These are phyloP conservation scores for Epicoccum nigrum DNA, from an alignment of 2,329 filamentous ascomycete species.

Conservation along the genomic window DNA sequence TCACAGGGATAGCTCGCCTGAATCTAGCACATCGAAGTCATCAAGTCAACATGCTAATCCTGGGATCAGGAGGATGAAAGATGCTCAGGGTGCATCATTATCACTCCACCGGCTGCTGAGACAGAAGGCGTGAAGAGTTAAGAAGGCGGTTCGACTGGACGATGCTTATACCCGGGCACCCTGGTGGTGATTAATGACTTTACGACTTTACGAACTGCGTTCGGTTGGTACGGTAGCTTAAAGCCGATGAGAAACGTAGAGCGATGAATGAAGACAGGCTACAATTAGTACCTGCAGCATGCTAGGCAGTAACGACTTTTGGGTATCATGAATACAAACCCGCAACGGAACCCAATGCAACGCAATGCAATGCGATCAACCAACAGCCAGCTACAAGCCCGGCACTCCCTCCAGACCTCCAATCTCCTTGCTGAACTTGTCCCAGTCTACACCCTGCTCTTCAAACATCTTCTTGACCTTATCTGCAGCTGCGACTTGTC, in stretches of 20 bases:
- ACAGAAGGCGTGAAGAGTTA: slow-evolving; percentile 12
- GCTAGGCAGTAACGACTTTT: slow-evolving; percentile 1
- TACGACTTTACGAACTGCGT: slow-evolving; percentile 8
- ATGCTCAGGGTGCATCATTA: slow-evolving; percentile 12
- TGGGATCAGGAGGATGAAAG: slow-evolving; percentile 6
- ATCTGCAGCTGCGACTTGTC: slow-evolving; percentile 72
- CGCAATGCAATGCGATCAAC: slow-evolving; percentile 3
- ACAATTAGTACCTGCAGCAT: background rate
- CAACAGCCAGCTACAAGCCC: slow-evolving; percentile 39
- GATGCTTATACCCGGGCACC: background rate
- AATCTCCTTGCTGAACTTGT: slow-evolving; percentile 75
- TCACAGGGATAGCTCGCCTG: slow-evolving; percentile 13
- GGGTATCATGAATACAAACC: slow-evolving; percentile 13
- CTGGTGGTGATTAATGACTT: slow-evolving; percentile 6
- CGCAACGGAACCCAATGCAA: slow-evolving; percentile 15
- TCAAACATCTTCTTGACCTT: slow-evolving; percentile 79
- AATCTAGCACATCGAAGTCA: slow-evolving; percentile 13
- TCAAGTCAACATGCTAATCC: slow-evolving; percentile 11
- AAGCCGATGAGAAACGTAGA: background rate
- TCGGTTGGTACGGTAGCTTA: background rate
- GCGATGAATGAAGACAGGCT: no score
- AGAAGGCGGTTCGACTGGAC: background rate
- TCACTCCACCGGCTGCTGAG: slow-evolving; percentile 12
- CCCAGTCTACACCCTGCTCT: slow-evolving; percentile 79
- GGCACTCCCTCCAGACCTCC: slow-evolving; percentile 65